Evolutionary conservation across 73 alveolate genomes (phyloP).

Genomic region (Uronychia binucleata): DNA sequence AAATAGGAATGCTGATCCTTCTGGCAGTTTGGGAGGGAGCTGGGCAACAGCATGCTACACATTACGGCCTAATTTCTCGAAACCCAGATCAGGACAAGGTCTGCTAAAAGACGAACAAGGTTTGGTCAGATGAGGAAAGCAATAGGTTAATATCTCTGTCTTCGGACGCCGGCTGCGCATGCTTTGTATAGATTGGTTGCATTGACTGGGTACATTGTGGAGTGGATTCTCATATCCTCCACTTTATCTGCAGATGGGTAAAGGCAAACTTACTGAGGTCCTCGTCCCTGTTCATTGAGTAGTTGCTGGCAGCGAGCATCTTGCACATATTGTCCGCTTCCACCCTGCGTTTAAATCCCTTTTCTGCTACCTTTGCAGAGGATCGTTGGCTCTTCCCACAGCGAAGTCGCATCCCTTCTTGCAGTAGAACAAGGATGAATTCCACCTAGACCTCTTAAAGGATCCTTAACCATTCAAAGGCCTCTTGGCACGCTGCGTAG

Average conservation of each 20-base stretch:
- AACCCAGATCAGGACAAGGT: too few relatives aligned
- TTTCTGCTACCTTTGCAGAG: slow-evolving; percentile 58
- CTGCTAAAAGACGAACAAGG: too few relatives aligned
- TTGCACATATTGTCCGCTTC: slow-evolving; percentile 92
- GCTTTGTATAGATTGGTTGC: slow-evolving; percentile 86
- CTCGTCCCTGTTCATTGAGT: slow-evolving; percentile 20
- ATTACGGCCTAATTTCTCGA: too few relatives aligned
- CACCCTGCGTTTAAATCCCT: slow-evolving; percentile 12
- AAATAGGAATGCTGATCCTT: too few relatives aligned
- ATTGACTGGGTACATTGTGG: slow-evolving; percentile 75
- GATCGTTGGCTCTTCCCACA: slow-evolving; percentile 81
- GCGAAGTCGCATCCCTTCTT: slow-evolving; percentile 91
- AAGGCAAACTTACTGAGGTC: slow-evolving; percentile 26
- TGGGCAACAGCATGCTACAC: too few relatives aligned
- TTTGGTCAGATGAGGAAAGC: too few relatives aligned
- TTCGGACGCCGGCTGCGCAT: slow-evolving; percentile 88
- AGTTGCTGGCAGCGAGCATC: slow-evolving; percentile 69
- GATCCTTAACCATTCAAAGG: slow-evolving; percentile 58
- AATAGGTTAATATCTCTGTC: slow-evolving; percentile 77
- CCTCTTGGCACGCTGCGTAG: slow-evolving; percentile 80
- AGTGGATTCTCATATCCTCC: slow-evolving; percentile 86
- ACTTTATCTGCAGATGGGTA: slow-evolving; percentile 45
- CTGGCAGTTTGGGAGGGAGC: too few relatives aligned
- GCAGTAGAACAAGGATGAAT: slow-evolving; percentile 66
- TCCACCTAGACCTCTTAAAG: slow-evolving; percentile 23